These are phyloP conservation scores for Monosporozyma aquatica DNA, from an alignment of 805 yeast genomes.

Conservation along the genomic window DNA sequence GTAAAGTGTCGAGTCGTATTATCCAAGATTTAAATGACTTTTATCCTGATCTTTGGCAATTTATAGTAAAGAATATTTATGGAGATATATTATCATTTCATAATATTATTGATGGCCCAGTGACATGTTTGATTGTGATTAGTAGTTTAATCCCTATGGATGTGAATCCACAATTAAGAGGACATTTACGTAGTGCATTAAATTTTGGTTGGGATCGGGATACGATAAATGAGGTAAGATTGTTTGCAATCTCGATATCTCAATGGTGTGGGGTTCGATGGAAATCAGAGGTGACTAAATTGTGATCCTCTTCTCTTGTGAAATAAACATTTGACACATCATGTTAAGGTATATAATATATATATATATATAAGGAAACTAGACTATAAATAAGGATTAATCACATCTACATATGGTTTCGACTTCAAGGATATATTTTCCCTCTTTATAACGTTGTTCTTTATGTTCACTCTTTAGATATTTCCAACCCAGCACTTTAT, in stretches of 20 bases:
- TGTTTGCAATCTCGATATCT: slow-evolving; percentile 54
- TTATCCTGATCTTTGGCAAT: slow-evolving; percentile 77
- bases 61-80: slow-evolving; percentile 61
- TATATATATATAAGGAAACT: neutral
- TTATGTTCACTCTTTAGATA: slow-evolving; percentile 41
- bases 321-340: too few species aligned
- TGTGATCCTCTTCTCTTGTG: too few species aligned
- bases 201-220: slow-evolving; percentile 62
- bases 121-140: slow-evolving; percentile 65
- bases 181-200: slow-evolving; percentile 76
- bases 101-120: slow-evolving; percentile 49
- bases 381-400: neutral
- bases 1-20: slow-evolving; percentile 60
- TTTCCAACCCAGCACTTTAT: slow-evolving; percentile 51
- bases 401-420: slow-evolving; percentile 22
- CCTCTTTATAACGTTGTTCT: slow-evolving; percentile 51
- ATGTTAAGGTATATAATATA: too few species aligned
- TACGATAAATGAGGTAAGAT: slow-evolving; percentile 49
- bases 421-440: slow-evolving; percentile 46
- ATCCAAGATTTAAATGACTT: slow-evolving; percentile 56
- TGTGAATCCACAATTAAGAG: slow-evolving; percentile 87
- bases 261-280: slow-evolving; percentile 66
- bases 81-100: slow-evolving; percentile 63
- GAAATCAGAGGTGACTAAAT: slow-evolving; percentile 30
- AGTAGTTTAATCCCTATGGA: slow-evolving; percentile 81